These are phyloP conservation scores for Phytophthora cryptogea DNA, from an alignment of 352 stramenopile genomes.

Conservation along the genomic window DNA sequence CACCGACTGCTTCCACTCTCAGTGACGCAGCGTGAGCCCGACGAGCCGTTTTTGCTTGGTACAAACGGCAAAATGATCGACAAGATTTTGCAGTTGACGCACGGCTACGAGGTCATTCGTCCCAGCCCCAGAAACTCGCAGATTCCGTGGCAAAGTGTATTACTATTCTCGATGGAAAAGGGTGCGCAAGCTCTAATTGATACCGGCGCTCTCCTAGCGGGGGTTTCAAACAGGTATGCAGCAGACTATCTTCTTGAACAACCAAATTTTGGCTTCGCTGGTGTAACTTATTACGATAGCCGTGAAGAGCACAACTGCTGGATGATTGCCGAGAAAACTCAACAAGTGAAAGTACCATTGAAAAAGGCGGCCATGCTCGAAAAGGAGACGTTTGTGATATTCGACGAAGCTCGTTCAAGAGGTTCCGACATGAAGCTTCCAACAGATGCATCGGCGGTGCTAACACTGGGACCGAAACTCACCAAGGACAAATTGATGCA, in stretches of 20 bases:
- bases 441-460: conserved; percentile 62
- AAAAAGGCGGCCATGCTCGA: conserved; percentile 75
- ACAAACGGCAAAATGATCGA: conserved; percentile 92
- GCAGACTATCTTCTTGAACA: conserved; percentile 52
- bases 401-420: conserved; percentile 89
- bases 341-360: conserved; percentile 44
- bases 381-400: conserved; percentile 90
- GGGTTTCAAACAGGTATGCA: conserved; percentile 53
- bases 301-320: conserved; percentile 56
- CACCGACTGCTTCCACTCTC: conserved; percentile 75
- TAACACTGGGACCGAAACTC: conserved; percentile 86
- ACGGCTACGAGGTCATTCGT: conserved; percentile 41
- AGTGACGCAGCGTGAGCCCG: conserved; percentile 64
- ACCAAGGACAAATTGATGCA: conserved; percentile 95
- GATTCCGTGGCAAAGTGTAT: conserved; percentile 54
- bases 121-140: neutral
- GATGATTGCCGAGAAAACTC: conserved; percentile 75
- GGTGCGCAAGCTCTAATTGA: conserved; percentile 79
- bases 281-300: conserved; percentile 89
- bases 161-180: conserved; percentile 45
- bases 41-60: conserved; percentile 48
- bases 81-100: conserved; percentile 48
- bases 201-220: conserved; percentile 81
- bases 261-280: conserved; percentile 35
- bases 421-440: conserved; percentile 90